Base-by-base conservation (phyloP, 164 flowering plant genomes). In the Protea cynaroides region DNA sequence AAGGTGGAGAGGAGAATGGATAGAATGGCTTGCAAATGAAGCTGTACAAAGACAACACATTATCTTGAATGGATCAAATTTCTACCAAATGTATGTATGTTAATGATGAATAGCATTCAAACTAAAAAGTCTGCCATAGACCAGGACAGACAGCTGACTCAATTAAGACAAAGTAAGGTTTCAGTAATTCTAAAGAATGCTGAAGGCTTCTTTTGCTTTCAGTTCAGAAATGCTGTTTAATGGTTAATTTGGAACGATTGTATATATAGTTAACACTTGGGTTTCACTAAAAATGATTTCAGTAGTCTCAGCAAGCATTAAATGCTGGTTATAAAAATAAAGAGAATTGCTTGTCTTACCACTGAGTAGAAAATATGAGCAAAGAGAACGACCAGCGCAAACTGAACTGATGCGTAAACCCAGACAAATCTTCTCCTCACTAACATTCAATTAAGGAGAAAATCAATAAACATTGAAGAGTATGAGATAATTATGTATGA, bases 401-500 rank as follows among this genome's bases (percentile, higher is more conserved):
- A 94, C 63, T 94, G 98, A 50, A 81, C 40, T 25, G 96, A 78
- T 61, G 97, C 95, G 62, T 89, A 91, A 17, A 88, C 71, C 98
- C 98, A 94, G 43, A 85, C 82, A 71, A 76, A 89, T 71, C 86
- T 80, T 71, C 87, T 83, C 69, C 23, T 78, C 78, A 91, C 98
- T 94, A 70, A 63, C 47, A n/a, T 4, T 53, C 38, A 44, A 63
- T 62, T 65, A 47, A 55, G n/a, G 52, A 46, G 22, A 19, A 19
- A 44, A 0, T 36, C 1, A 25, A 14, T 56, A 13, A 56, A 25
- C 18, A 25, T 21, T 25, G 8, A 25, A 56, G 9, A 4, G 25
- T 7, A 25, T 8, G 8, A 56, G 25, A 24, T 9, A 23, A 8
- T 9, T 25, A 3, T 0, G 17, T 12, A 25, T 3, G 13, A 56